phyloP scores from a whole-genome alignment of 805 yeast species.

The Metschnikowia aberdeeniae region DNA sequence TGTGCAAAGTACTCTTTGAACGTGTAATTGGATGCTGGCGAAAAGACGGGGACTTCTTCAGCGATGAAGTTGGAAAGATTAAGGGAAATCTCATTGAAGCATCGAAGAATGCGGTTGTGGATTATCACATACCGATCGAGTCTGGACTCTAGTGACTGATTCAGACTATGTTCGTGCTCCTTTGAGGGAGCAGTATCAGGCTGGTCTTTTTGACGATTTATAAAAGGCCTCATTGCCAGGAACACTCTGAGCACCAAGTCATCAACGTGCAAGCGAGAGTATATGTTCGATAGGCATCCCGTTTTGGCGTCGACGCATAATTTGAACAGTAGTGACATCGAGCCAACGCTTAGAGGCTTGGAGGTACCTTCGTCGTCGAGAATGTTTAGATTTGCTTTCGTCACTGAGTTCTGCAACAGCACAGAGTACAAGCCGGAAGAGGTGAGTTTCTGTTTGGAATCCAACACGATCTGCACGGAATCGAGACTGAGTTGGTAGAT shows the following conservation, averaged over 20 bases:
- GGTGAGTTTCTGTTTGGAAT: not conserved
- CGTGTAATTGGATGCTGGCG: constrained; percentile 9
- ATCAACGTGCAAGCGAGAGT: constrained; percentile 10
- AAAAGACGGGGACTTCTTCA: constrained; percentile 13
- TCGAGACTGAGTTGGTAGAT: not conserved
- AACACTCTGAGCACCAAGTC: constrained; percentile 9
- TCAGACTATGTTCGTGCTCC: not conserved
- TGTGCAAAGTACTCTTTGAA: constrained; percentile 9
- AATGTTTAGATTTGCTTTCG: not conserved
- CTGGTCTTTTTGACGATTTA: not conserved
- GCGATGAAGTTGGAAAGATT: constrained; percentile 7
- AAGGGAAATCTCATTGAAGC: constrained; percentile 14
- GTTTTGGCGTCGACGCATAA: constrained; percentile 4
- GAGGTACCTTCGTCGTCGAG: not conserved
- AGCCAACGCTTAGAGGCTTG: constrained; percentile 3
- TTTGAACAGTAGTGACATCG: constrained; percentile 7
- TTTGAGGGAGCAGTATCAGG: not conserved
- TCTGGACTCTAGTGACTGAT: not conserved
- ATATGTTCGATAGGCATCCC: constrained; percentile 10
- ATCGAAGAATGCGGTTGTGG: constrained; percentile 9
- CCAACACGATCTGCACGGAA: constrained; percentile 1
- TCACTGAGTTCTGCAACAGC: not conserved
- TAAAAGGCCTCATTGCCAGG: constrained; percentile 2
- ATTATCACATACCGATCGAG: constrained; percentile 2
- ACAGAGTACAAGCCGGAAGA: not conserved